These are phyloP conservation scores for Acanthamoeba culbertsoni DNA, from an alignment of 208 protist genomes.

Conservation along the genomic window DNA sequence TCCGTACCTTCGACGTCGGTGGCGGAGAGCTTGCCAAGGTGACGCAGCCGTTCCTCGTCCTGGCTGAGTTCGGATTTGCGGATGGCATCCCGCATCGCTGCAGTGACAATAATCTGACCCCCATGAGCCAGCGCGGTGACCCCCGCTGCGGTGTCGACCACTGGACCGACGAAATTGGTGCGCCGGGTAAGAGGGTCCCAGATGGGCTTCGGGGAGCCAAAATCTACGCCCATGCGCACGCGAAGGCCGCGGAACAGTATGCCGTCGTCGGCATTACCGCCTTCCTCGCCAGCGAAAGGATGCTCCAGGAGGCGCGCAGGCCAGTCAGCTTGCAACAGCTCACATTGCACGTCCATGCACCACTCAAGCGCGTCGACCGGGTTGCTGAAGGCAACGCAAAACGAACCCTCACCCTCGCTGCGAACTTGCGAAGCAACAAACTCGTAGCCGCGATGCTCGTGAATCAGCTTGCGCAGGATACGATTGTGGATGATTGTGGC, in stretches of 20 bases:
- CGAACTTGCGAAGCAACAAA: neutral
- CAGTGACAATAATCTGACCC: neutral
- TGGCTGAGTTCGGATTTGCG: neutral
- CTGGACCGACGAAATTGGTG: neutral
- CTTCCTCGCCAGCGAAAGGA: neutral
- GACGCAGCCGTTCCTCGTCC: neutral
- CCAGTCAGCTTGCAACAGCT: neutral
- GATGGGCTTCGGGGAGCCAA: slow-evolving; percentile 43
- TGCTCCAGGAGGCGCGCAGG: neutral
- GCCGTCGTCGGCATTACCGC: neutral
- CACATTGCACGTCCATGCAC: neutral
- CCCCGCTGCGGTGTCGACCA: neutral
- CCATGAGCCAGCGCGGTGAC: slow-evolving; percentile 17
- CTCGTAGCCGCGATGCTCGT: neutral
- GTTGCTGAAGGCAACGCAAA: neutral
- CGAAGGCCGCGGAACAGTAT: slow-evolving; percentile 66
- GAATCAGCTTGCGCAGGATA: neutral
- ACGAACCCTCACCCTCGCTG: neutral
- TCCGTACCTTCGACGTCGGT: neutral
- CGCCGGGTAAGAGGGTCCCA: slow-evolving; percentile 50
- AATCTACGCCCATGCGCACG: slow-evolving; percentile 78
- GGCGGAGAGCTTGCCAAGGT: neutral
- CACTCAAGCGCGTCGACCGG: neutral
- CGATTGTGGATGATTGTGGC: neutral
- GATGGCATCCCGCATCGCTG: neutral